These are phyloP conservation scores for Geosmithia putterillii DNA, from an alignment of 2,329 filamentous ascomycete genomes.

Conservation along the genomic window DNA sequence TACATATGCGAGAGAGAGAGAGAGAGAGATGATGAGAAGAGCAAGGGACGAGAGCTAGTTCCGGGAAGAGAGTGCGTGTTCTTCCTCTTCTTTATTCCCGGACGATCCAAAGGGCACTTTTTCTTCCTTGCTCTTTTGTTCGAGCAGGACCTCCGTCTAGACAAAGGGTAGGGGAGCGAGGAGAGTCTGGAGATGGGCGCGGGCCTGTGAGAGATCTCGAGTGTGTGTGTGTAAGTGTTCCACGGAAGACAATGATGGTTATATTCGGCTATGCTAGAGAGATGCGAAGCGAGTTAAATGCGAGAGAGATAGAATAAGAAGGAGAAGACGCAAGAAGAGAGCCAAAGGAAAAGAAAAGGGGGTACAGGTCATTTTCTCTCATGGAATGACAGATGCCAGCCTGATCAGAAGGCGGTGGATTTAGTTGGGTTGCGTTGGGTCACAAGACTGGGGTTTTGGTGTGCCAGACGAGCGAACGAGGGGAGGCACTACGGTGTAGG, in stretches of 20 bases:
- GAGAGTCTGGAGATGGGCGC: neutral
- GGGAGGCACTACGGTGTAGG: too few species aligned
- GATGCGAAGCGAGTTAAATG: neutral
- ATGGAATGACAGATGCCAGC: neutral
- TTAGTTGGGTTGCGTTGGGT: slow-evolving; percentile 6
- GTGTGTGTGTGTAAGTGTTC: neutral
- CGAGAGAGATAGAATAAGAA: too few species aligned
- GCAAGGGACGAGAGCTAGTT: neutral
- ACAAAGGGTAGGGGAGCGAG: too few species aligned
- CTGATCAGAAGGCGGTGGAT: slow-evolving; percentile 2
- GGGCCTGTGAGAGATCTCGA: too few species aligned
- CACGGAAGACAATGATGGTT: neutral
- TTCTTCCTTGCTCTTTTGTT: too few species aligned
- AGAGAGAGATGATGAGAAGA: neutral
- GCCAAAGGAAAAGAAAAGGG: neutral
- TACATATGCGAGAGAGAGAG: neutral
- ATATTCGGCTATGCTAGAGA: slow-evolving; percentile 1
- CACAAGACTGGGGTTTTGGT: slow-evolving; percentile 3
- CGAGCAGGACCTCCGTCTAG: too few species aligned
- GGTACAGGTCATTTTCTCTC: neutral
- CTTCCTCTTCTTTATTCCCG: neutral
- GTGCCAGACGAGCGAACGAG: too few species aligned
- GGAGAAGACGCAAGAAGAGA: neutral
- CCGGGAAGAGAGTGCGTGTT: too few species aligned
- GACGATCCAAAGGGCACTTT: too few species aligned